A percentile compares a stretch with the other conserved stretches of the same genome.
Evolutionary conservation across 495 filamentous ascomycete genomes (phyloP).

Genomic region (Letharia lupina): DNA sequence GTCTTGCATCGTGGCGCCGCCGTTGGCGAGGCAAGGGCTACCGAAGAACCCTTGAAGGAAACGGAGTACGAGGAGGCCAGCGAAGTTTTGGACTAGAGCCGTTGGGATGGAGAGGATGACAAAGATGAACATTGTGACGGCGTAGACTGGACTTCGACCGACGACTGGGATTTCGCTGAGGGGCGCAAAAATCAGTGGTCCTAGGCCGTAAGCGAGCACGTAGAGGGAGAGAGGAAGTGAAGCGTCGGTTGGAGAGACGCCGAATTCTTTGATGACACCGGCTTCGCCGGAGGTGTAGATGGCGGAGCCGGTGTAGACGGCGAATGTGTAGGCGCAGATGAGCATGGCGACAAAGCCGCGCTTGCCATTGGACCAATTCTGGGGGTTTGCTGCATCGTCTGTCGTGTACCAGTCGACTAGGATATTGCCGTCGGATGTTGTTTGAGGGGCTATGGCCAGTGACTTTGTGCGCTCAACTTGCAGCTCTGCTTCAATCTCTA

Average conservation of each 20-base stretch:
- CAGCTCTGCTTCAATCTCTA: conserved; percentile 37
- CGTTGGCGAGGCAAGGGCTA: conserved; percentile 43
- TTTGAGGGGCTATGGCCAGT: conserved; percentile 38
- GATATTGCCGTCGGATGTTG: conserved; percentile 38
- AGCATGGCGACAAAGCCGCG: conserved; percentile 35
- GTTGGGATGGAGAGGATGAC: conserved; percentile 44
- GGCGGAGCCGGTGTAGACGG: conserved; percentile 41
- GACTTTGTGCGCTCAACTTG: conserved; percentile 39
- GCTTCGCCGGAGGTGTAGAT: conserved; percentile 37
- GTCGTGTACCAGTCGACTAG: conserved; percentile 51
- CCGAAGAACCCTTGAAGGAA: conserved; percentile 48
- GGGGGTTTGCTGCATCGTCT: conserved; percentile 46
- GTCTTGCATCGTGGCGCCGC: conserved; percentile 48
- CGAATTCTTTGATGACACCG: conserved; percentile 36
- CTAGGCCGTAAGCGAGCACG: conserved; percentile 38
- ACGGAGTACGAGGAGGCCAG: conserved; percentile 45
- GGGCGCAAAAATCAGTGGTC: conserved; percentile 43
- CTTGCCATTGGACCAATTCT: conserved; percentile 44
- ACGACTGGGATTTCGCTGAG: conserved; percentile 44
- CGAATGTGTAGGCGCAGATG: conserved; percentile 40
- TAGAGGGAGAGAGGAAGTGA: conserved; percentile 45
- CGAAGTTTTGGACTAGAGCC: conserved; percentile 41
- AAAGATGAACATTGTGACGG: conserved; percentile 40
- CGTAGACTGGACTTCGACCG: conserved; percentile 44
- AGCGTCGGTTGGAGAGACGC: conserved; percentile 39